Evolutionary conservation across 768 basidiomycete genomes (phyloP).

Genomic region (Boletus reticuloceps): DNA sequence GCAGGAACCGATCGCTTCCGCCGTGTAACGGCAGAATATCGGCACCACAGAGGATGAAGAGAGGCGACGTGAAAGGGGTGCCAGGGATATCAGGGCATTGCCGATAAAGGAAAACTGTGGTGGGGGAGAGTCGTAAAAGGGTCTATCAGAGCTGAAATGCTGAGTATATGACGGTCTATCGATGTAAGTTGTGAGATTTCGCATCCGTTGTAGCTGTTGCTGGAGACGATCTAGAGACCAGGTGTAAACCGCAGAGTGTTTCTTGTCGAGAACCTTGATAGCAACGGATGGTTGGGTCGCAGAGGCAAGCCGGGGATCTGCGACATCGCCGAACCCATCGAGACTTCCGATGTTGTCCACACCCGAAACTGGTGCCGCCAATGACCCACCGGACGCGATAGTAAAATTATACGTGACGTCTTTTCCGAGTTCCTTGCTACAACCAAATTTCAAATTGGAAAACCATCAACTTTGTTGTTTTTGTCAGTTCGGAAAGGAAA

Average conservation of each 20-base stretch:
- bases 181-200: conserved; percentile 85
- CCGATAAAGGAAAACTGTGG: conserved; percentile 94
- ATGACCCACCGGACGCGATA: conserved; percentile 76
- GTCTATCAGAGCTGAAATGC: conserved; percentile 91
- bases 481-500: neutral
- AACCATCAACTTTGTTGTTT: neutral
- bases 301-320: conserved; percentile 75
- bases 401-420: conserved; percentile 91
- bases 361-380: conserved; percentile 77
- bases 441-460: conserved; percentile 7
- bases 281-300: conserved; percentile 79
- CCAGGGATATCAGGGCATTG: conserved; percentile 77
- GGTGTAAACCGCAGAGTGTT: conserved; percentile 80
- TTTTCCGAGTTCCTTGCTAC: conserved; percentile 83
- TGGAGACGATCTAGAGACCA: conserved; percentile 91
- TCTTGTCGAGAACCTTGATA: conserved; percentile 88
- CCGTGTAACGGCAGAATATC: conserved; percentile 91
- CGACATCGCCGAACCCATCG: conserved; percentile 89
- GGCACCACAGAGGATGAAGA: conserved; percentile 77
- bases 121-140: conserved; percentile 86
- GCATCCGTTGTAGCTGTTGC: conserved; percentile 90
- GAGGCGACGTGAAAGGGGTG: conserved; percentile 72
- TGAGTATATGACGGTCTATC: conserved; percentile 91
- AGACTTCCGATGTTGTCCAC: conserved; percentile 84
- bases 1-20: conserved; percentile 95